Conservation (phyloP, 1,284 basidiomycete genomes). For the Fomes fomentarius region DNA sequence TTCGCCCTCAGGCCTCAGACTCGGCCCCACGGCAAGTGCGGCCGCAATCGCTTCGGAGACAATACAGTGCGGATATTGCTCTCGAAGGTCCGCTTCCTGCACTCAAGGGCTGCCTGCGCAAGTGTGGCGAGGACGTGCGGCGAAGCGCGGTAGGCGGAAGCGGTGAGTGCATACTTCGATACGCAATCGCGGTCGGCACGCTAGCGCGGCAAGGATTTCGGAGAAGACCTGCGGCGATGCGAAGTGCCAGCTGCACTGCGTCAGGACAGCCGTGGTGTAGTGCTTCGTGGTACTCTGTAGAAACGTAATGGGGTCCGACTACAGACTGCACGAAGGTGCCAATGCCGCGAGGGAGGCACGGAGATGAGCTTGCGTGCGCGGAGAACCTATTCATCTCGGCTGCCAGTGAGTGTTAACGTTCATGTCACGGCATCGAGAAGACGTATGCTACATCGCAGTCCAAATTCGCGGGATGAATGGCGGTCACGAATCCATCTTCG, state of each 20-base stretch:
- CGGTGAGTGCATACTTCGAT: slow-evolving; percentile 41
- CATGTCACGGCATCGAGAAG: background rate
- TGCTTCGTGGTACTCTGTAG: slow-evolving; percentile 27
- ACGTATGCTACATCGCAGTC: slow-evolving; percentile 38
- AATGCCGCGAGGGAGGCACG: slow-evolving; percentile 35
- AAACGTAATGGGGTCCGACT: slow-evolving; percentile 38
- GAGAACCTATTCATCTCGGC: too few species aligned
- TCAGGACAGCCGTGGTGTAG: slow-evolving; percentile 42
- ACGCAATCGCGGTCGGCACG: slow-evolving; percentile 37
- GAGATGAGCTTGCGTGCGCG: slow-evolving; percentile 42
- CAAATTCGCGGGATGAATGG: slow-evolving; percentile 42
- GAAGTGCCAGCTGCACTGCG: slow-evolving; percentile 48
- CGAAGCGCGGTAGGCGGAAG: slow-evolving; percentile 27
- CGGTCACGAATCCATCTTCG: slow-evolving; percentile 40
- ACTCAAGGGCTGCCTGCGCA: slow-evolving; percentile 42
- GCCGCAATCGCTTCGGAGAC: slow-evolving; percentile 37
- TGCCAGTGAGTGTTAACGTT: background rate
- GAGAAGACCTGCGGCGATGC: slow-evolving; percentile 36
- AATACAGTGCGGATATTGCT: slow-evolving; percentile 46
- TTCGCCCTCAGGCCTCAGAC: slow-evolving; percentile 32
- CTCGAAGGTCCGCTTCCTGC: slow-evolving; percentile 33
- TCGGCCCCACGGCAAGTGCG: slow-evolving; percentile 34
- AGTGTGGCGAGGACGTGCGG: slow-evolving; percentile 45
- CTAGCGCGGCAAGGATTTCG: slow-evolving; percentile 34
- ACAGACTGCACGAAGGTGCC: slow-evolving; percentile 41